Evolutionary conservation across 768 basidiomycete genomes (phyloP).

Genomic region (Phanerochaete sordida): DNA sequence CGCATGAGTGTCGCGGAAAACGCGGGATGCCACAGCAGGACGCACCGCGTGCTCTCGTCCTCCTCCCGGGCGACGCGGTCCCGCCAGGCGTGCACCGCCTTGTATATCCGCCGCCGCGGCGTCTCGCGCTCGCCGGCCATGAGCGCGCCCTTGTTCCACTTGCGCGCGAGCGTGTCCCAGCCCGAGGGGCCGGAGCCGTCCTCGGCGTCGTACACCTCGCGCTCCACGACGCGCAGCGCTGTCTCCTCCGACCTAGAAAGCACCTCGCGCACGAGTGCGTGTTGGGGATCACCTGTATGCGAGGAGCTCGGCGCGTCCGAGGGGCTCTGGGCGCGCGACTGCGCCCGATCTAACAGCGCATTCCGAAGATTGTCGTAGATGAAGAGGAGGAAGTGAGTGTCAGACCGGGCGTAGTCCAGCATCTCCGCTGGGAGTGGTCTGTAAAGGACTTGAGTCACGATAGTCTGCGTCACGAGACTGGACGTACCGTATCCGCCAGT

Average conservation of each 20-base stretch:
- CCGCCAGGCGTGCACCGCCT: constrained; percentile 76
- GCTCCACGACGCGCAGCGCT: constrained; percentile 64
- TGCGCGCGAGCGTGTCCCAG: constrained; percentile 74
- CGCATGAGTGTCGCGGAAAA: not conserved
- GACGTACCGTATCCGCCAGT: constrained; percentile 88
- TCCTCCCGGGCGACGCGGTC: constrained; percentile 75
- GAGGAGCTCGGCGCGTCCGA: constrained; percentile 21
- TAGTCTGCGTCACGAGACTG: not conserved
- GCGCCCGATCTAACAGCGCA: constrained; percentile 73
- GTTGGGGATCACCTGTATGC: constrained; percentile 19
- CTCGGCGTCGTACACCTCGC: constrained; percentile 65
- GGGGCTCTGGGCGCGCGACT: constrained; percentile 37
- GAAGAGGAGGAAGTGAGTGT: constrained; percentile 93
- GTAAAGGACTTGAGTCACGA: not conserved
- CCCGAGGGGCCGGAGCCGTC: constrained; percentile 65
- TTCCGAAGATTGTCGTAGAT: constrained; percentile 91
- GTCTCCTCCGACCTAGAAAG: constrained; percentile 76
- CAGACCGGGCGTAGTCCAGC: constrained; percentile 89
- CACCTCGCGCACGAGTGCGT: constrained; percentile 55
- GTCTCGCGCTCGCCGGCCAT: constrained; percentile 29
- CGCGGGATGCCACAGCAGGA: not conserved
- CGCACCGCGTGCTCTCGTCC: constrained; percentile 79
- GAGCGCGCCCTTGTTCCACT: constrained; percentile 73
- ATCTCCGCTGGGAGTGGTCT: constrained; percentile 86
- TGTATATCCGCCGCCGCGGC: constrained; percentile 59